A percentile compares a stretch with the other conserved stretches of the same genome.
Conservation (phyloP, 1,284 basidiomycete genomes). For the Butyriboletus appendiculatus region DNA sequence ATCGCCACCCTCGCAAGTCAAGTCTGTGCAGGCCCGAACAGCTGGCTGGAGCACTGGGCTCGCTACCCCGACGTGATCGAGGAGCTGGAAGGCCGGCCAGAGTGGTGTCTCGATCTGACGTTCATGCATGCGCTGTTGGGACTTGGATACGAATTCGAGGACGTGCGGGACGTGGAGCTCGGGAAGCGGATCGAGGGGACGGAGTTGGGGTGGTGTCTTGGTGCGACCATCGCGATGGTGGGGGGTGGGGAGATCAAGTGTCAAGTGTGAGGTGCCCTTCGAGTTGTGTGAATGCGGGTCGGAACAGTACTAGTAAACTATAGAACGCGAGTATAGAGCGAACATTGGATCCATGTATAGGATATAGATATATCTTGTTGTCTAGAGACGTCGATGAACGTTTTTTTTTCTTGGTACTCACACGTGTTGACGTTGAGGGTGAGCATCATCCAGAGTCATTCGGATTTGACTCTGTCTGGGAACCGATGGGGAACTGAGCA, state of each 20-base stretch:
- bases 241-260: conserved; percentile 60
- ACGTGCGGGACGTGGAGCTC: conserved; percentile 66
- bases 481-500: too few relatives aligned
- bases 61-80: conserved; percentile 56
- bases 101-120: conserved; percentile 94
- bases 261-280: conserved; percentile 31
- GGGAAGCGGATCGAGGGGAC: conserved; percentile 91
- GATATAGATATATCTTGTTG: too few relatives aligned
- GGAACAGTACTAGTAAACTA: too few relatives aligned
- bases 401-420: too few relatives aligned
- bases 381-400: too few relatives aligned
- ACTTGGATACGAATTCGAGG: conserved; percentile 82
- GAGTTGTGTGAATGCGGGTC: too few relatives aligned
- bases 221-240: conserved; percentile 81
- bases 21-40: conserved; percentile 69
- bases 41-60: conserved; percentile 64
- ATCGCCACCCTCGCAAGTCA: conserved; percentile 66
- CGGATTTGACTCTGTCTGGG: too few relatives aligned
- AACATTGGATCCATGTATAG: too few relatives aligned
- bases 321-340: too few relatives aligned
- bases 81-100: conserved; percentile 83
- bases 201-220: conserved; percentile 95
- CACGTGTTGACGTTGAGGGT: too few relatives aligned
- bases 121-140: conserved; percentile 91
- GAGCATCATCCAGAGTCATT: too few relatives aligned